Evolutionary conservation across 1,284 basidiomycete species (phyloP).

Genomic region (Trichosporon sp.): DNA sequence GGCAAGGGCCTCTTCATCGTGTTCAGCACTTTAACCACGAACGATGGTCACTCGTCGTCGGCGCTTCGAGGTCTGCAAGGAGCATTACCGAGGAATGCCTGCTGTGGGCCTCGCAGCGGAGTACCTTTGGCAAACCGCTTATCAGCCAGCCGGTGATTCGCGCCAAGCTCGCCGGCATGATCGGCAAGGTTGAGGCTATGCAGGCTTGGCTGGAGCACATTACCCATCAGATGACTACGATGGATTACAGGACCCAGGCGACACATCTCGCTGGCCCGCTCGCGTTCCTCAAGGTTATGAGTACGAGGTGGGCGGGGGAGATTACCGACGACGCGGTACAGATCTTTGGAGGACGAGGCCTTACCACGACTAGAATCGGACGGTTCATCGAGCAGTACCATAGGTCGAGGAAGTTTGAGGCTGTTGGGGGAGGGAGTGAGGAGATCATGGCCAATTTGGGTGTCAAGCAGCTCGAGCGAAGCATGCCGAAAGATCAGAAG

Average conservation of each 20-base stretch:
- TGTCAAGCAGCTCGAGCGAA: slow-evolving; percentile 48
- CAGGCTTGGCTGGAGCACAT: slow-evolving; percentile 86
- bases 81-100: slow-evolving; percentile 46
- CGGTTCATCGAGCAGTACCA: slow-evolving; percentile 51
- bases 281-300: slow-evolving; percentile 58
- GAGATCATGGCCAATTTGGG: slow-evolving; percentile 53
- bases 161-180: slow-evolving; percentile 67
- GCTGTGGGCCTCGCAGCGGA: slow-evolving; percentile 66
- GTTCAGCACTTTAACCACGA: slow-evolving; percentile 48
- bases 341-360: slow-evolving; percentile 40
- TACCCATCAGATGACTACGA: slow-evolving; percentile 87
- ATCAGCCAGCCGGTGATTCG: slow-evolving; percentile 77
- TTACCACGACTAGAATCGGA: slow-evolving; percentile 51
- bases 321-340: slow-evolving; percentile 53
- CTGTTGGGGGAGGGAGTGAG: slow-evolving; percentile 54
- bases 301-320: slow-evolving; percentile 42
- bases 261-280: slow-evolving; percentile 47
- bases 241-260: slow-evolving; percentile 59
- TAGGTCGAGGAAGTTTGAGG: slow-evolving; percentile 73
- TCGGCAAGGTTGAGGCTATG: slow-evolving; percentile 70
- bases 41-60: slow-evolving; percentile 45
- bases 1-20: slow-evolving; percentile 77
- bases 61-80: slow-evolving; percentile 35
- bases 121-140: slow-evolving; percentile 80
- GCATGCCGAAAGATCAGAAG: slow-evolving; percentile 13